Conservation (phyloP, 2,329 filamentous ascomycete genomes). For the Diaporthe citri region DNA sequence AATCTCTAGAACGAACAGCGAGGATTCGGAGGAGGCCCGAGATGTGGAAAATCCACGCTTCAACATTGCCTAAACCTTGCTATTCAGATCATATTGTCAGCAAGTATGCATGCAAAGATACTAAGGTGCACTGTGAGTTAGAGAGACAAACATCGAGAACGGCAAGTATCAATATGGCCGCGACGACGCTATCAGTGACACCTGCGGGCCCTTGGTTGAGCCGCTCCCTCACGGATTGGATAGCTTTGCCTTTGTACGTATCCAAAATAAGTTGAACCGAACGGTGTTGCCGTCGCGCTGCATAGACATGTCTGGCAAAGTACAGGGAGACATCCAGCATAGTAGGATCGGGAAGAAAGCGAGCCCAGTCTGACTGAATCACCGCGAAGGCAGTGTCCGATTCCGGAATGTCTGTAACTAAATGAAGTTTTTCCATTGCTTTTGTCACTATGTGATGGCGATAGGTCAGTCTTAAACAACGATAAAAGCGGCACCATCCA, state of each 20-base stretch:
- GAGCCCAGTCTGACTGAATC: constrained; percentile 7
- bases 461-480: neutral
- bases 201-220: neutral
- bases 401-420: constrained; percentile 4
- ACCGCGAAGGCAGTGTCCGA: neutral
- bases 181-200: neutral
- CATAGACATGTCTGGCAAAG: constrained; percentile 6
- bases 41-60: constrained; percentile 10
- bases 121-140: accelerated
- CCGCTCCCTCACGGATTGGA: constrained; percentile 1
- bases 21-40: constrained; percentile 1
- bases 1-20: neutral
- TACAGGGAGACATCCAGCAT: constrained; percentile 5
- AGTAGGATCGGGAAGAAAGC: neutral
- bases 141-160: neutral
- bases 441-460: neutral
- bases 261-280: neutral
- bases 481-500: accelerated
- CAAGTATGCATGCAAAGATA: neutral
- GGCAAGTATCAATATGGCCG: neutral
- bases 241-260: constrained; percentile 7
- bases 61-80: constrained; percentile 3
- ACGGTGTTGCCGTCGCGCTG: neutral
- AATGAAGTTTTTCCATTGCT: constrained; percentile 15
- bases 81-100: neutral